Evolutionary conservation across 805 yeast species (phyloP).

Genomic region (Yamadazyma nakazawae): DNA sequence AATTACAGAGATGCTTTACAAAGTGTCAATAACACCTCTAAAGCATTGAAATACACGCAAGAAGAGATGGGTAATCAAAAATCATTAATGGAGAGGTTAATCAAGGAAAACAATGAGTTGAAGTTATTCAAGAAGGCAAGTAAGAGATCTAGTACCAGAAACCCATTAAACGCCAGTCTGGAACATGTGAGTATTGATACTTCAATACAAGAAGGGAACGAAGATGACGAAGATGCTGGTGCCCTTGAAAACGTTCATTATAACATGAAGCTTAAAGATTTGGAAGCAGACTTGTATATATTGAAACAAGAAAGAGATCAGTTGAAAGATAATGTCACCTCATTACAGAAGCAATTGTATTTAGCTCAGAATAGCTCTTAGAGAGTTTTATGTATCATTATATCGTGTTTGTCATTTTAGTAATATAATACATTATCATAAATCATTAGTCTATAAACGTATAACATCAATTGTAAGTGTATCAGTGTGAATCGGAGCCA

Average conservation of each 20-base stretch:
- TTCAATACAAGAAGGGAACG: constrained; percentile 20
- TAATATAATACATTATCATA: constrained; percentile 8
- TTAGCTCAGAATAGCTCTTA: constrained; percentile 15
- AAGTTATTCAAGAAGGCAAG: constrained; percentile 48
- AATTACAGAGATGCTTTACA: constrained; percentile 70
- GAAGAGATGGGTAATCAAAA: constrained; percentile 64
- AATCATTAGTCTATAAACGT: constrained; percentile 9
- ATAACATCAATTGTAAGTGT: not conserved
- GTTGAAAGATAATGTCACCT: constrained; percentile 56
- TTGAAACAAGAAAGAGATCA: constrained; percentile 82
- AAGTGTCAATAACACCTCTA: constrained; percentile 69
- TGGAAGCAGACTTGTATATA: constrained; percentile 80
- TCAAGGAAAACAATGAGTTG: constrained; percentile 67
- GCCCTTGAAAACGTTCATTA: constrained; percentile 51
- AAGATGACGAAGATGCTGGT: constrained; percentile 24
- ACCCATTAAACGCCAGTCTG: constrained; percentile 21
- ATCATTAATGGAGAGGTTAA: constrained; percentile 51
- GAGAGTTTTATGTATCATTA: constrained; percentile 4
- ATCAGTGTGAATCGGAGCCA: not conserved
- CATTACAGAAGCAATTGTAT: constrained; percentile 56
- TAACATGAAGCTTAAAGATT: constrained; percentile 72
- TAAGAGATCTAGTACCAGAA: constrained; percentile 30
- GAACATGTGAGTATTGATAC: constrained; percentile 18
- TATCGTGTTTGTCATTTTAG: constrained; percentile 1
- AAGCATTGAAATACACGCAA: constrained; percentile 71